Percentiles rank a stretch among this genome's conserved stretches.
These are phyloP conservation scores for Boletus coccyginus DNA, from an alignment of 768 basidiomycete species.

Conservation along the genomic window DNA sequence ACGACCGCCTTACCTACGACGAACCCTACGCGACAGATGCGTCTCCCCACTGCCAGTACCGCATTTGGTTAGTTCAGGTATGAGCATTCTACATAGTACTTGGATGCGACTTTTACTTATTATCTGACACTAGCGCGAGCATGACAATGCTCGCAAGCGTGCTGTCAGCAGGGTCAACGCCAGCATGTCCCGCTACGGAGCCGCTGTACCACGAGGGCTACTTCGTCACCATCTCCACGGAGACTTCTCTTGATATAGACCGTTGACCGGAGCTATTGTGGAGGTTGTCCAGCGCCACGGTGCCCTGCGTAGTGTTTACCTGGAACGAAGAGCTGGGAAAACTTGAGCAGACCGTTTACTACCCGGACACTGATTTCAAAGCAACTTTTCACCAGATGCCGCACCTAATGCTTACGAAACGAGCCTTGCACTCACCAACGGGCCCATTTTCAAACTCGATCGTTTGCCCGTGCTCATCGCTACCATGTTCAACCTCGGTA, in stretches of 20 bases:
- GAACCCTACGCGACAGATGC: constrained; percentile 30
- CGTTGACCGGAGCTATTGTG: constrained; percentile 23
- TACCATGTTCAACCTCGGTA: constrained; percentile 26
- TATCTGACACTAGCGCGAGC: constrained; percentile 18
- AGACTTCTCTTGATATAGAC: constrained; percentile 27
- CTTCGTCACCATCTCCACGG: constrained; percentile 17
- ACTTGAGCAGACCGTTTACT: constrained; percentile 28
- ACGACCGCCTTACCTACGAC: constrained; percentile 32
- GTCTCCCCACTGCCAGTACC: constrained; percentile 22
- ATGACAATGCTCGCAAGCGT: constrained; percentile 29
- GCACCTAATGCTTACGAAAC: constrained; percentile 29
- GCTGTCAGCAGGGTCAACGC: constrained; percentile 27
- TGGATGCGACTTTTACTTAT: neutral
- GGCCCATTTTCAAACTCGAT: constrained; percentile 26
- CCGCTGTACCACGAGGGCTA: constrained; percentile 30
- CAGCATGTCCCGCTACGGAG: constrained; percentile 32
- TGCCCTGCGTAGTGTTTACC: constrained; percentile 27
- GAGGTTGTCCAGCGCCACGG: constrained; percentile 5
- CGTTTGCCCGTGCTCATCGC: constrained; percentile 24
- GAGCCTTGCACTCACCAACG: constrained; percentile 23
- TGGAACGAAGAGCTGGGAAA: constrained; percentile 31
- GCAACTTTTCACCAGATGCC: constrained; percentile 17
- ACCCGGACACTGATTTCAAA: constrained; percentile 23
- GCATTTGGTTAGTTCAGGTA: constrained; percentile 34
- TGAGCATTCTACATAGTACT: neutral